Conservation (phyloP, 371 early-diverging fungal genomes). For the Smittium culicis region DNA sequence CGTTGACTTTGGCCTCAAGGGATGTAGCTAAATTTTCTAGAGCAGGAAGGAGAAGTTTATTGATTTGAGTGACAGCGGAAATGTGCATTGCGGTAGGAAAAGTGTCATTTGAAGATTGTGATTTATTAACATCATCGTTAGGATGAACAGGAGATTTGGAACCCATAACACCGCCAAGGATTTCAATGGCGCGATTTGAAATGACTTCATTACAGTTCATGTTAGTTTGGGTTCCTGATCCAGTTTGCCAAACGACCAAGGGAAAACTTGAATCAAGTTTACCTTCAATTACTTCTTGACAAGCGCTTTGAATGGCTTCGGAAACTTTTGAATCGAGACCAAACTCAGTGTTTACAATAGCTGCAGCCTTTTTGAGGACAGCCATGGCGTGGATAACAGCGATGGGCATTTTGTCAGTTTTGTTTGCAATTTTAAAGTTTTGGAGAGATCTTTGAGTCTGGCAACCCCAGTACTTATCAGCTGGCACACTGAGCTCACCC, state of each 20-base stretch:
- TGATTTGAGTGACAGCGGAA: slow-evolving; percentile 69
- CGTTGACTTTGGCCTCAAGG: slow-evolving; percentile 51
- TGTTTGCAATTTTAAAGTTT: slow-evolving; percentile 93
- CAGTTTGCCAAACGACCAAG: slow-evolving; percentile 91
- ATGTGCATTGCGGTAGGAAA: slow-evolving; percentile 98
- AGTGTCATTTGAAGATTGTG: slow-evolving; percentile 91
- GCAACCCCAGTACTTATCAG: slow-evolving; percentile 90
- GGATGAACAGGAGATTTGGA: slow-evolving; percentile 88
- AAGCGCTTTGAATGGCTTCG: slow-evolving; percentile 72
- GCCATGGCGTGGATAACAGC: slow-evolving; percentile 86
- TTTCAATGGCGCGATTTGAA: slow-evolving; percentile 90
- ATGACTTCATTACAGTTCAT: slow-evolving; percentile 92
- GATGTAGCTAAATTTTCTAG: slow-evolving; percentile 57
- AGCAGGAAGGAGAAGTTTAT: slow-evolving; percentile 62
- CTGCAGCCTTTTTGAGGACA: slow-evolving; percentile 83
- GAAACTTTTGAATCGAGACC: slow-evolving; percentile 62
- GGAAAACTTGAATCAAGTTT: slow-evolving; percentile 83
- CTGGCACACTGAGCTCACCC: slow-evolving; percentile 84
- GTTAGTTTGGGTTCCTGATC: slow-evolving; percentile 95
- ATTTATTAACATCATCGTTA: slow-evolving; percentile 94
- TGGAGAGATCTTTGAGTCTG: slow-evolving; percentile 86
- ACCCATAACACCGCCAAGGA: slow-evolving; percentile 78
- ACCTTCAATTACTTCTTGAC: slow-evolving; percentile 78
- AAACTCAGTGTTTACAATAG: slow-evolving; percentile 76
- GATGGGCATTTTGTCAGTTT: slow-evolving; percentile 82